Percentiles rank a stretch among this genome's conserved stretches.
These are phyloP conservation scores for Posidonia australis DNA, from an alignment of 106 monocot genomes.

Conservation along the genomic window DNA sequence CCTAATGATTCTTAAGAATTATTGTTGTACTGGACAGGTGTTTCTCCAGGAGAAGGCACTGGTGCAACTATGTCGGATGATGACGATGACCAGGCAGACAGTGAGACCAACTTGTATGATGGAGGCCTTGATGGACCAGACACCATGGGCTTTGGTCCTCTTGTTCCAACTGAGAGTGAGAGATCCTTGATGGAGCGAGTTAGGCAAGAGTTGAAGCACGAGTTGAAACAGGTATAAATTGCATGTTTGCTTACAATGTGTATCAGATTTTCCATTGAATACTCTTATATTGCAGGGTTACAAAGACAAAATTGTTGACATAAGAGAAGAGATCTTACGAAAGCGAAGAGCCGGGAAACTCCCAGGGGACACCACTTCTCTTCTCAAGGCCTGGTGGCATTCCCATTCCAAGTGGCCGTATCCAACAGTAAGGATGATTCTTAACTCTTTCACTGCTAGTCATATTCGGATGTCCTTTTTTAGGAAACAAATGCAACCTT, in stretches of 20 bases:
- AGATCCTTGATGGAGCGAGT: conserved; percentile 89
- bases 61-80: conserved; percentile 98
- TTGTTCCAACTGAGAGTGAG: conserved; percentile 88
- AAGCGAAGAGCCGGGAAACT: conserved; percentile 93
- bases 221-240: conserved; percentile 59
- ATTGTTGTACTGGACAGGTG: conserved; percentile 32
- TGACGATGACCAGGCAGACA: conserved; percentile 80
- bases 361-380: conserved; percentile 83
- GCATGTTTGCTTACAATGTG: background rate
- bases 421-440: conserved; percentile 55
- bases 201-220: conserved; percentile 90
- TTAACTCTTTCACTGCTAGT: background rate
- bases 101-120: conserved; percentile 79
- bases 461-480: background rate
- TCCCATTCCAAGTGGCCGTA: conserved; percentile 97
- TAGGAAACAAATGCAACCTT: background rate
- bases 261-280: background rate
- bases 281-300: conserved; percentile 41
- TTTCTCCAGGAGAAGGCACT: conserved; percentile 79
- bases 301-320: conserved; percentile 88
- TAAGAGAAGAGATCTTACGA: conserved; percentile 85
- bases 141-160: conserved; percentile 77
- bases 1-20: background rate
- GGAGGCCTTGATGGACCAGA: conserved; percentile 64
- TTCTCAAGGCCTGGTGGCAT: conserved; percentile 95